Conservation (phyloP, 441 rosid genomes). For the Pelargonium myrrhifolium region DNA sequence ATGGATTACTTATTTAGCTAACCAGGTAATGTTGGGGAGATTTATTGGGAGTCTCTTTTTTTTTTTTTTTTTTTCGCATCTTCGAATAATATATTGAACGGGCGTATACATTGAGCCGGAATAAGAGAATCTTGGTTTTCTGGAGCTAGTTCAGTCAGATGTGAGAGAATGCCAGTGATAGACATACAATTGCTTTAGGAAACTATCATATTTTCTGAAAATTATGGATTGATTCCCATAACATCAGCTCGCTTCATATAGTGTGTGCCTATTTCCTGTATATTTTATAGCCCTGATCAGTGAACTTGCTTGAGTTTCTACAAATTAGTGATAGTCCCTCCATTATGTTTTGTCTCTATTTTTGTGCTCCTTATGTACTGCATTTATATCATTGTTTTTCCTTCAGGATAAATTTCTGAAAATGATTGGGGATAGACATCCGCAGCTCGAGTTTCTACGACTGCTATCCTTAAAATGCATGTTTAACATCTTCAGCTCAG, state of each 20-base stretch:
- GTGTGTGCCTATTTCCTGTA: neutral
- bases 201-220: neutral
- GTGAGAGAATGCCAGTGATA: neutral
- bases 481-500: slow-evolving; percentile 62
- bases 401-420: slow-evolving; percentile 71
- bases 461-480: slow-evolving; percentile 63
- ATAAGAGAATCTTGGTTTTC: neutral
- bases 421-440: slow-evolving; percentile 62
- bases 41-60: neutral
- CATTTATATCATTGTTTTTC: slow-evolving; percentile 13
- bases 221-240: neutral
- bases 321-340: neutral
- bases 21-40: neutral
- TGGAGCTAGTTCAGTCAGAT: neutral
- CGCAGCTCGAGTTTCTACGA: slow-evolving; percentile 53
- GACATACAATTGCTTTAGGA: neutral
- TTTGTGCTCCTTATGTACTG: slow-evolving; percentile 10
- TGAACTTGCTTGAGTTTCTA: slow-evolving; percentile 14
- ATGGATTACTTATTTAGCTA: neutral
- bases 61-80: neutral
- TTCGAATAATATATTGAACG: neutral
- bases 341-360: neutral
- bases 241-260: neutral
- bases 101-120: slow-evolving; percentile 2
- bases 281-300: slow-evolving; percentile 5